Evolutionary conservation across 1,284 basidiomycete species (phyloP).

Genomic region (Stygiomarasmius scandens): DNA sequence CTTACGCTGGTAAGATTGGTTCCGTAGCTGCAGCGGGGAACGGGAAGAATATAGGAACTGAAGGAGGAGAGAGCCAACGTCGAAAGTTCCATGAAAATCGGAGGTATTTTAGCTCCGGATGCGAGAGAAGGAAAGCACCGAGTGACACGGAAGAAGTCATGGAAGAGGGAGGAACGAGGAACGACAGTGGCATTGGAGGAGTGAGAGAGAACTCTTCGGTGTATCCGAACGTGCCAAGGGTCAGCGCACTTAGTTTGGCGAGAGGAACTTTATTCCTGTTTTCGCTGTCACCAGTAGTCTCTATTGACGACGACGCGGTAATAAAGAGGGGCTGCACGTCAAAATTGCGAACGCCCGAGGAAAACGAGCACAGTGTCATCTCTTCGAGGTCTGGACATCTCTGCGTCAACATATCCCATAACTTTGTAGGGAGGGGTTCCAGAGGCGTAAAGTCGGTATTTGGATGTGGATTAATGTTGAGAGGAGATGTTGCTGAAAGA

Average conservation of each 20-base stretch:
- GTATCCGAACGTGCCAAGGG: constrained; percentile 49
- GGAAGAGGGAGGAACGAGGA: constrained; percentile 22
- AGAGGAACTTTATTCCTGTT: not conserved
- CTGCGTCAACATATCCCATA: constrained; percentile 48
- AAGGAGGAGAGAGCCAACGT: constrained; percentile 44
- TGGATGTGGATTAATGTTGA: constrained; percentile 19
- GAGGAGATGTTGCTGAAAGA: constrained; percentile 32
- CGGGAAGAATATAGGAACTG: constrained; percentile 24
- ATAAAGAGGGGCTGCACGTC: constrained; percentile 28
- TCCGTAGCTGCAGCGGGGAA: constrained; percentile 15
- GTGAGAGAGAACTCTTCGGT: constrained; percentile 42
- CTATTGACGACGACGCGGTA: not conserved
- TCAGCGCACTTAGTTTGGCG: constrained; percentile 36
- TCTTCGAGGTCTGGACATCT: constrained; percentile 46
- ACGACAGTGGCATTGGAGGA: constrained; percentile 28
- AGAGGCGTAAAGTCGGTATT: constrained; percentile 34
- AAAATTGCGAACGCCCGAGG: constrained; percentile 42
- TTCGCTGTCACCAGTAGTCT: not conserved
- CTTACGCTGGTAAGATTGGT: too few species aligned
- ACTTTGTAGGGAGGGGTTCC: constrained; percentile 37
- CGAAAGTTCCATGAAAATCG: constrained; percentile 50
- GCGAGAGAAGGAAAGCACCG: constrained; percentile 28
- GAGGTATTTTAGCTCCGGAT: constrained; percentile 39
- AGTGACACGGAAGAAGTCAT: not conserved
- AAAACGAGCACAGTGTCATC: constrained; percentile 48